These are phyloP conservation scores for Phytomonas sp. DNA, from an alignment of 208 protist species.

Conservation along the genomic window DNA sequence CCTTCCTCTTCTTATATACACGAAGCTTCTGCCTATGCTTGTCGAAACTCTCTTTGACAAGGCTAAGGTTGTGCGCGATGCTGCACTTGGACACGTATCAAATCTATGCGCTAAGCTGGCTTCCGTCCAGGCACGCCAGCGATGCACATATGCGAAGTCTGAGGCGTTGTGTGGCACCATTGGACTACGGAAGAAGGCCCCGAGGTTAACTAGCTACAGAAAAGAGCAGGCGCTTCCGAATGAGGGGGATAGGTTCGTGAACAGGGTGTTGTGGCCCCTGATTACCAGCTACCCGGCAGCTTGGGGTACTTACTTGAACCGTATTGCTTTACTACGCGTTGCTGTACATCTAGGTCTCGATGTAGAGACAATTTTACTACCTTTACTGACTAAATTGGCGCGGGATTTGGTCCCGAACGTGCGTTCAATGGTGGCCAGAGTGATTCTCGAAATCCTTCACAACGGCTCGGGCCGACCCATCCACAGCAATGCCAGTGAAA, in stretches of 20 bases:
- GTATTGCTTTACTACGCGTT: constrained; percentile 57
- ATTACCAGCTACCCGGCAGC: constrained; percentile 37
- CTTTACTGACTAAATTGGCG: constrained; percentile 58
- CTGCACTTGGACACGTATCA: constrained; percentile 31
- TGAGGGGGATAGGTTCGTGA: constrained; percentile 36
- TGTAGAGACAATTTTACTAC: constrained; percentile 51
- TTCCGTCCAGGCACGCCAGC: neutral
- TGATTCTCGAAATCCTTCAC: constrained; percentile 43
- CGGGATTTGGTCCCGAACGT: constrained; percentile 74
- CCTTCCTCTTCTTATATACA: constrained; percentile 17
- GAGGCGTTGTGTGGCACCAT: neutral
- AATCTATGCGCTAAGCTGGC: constrained; percentile 6
- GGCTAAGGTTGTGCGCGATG: constrained; percentile 62
- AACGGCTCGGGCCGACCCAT: constrained; percentile 8
- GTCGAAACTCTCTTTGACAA: constrained; percentile 76
- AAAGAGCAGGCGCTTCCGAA: neutral
- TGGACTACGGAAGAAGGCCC: neutral
- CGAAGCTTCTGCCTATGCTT: constrained; percentile 55
- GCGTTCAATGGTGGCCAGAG: constrained; percentile 66
- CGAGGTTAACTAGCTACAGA: neutral
- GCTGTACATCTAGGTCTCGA: constrained; percentile 64
- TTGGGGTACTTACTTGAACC: constrained; percentile 67
- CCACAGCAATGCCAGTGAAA: neutral
- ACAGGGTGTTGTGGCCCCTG: constrained; percentile 68
- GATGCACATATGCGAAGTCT: neutral